Evolutionary conservation across 768 basidiomycete species (phyloP).

Genomic region (Serpula lacrymans): DNA sequence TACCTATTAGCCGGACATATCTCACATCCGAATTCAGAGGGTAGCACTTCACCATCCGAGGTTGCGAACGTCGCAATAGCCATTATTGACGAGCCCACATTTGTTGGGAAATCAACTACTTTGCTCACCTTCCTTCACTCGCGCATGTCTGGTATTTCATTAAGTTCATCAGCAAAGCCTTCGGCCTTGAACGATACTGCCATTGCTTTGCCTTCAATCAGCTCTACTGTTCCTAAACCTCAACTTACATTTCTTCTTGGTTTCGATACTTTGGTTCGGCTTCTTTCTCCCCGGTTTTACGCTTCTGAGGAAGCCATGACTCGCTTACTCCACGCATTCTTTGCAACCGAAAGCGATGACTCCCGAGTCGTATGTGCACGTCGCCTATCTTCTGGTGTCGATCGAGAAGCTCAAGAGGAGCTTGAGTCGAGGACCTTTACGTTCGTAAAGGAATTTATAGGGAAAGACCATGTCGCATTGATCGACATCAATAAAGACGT

Average conservation of each 20-base stretch:
- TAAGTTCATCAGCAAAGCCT: too few species aligned
- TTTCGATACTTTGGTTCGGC: slow-evolving; percentile 79
- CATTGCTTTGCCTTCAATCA: slow-evolving; percentile 18
- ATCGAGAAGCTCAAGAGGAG: slow-evolving; percentile 22
- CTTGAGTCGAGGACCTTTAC: slow-evolving; percentile 24
- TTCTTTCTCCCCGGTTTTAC: slow-evolving; percentile 78
- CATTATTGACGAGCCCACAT: slow-evolving; percentile 83
- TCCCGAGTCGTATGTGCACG: slow-evolving; percentile 67
- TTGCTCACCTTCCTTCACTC: slow-evolving; percentile 50
- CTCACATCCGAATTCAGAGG: background rate
- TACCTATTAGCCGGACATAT: slow-evolving; percentile 54
- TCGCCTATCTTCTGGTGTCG: slow-evolving; percentile 31
- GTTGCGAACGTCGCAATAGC: slow-evolving; percentile 65
- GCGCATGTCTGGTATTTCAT: too few species aligned
- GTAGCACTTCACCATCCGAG: slow-evolving; percentile 2
- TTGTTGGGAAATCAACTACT: slow-evolving; percentile 72
- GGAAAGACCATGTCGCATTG: slow-evolving; percentile 49
- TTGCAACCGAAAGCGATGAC: slow-evolving; percentile 52
- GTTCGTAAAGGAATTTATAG: slow-evolving; percentile 47
- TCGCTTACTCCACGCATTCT: slow-evolving; percentile 51
- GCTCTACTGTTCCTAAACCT: slow-evolving; percentile 17
- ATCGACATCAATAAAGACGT: slow-evolving; percentile 59
- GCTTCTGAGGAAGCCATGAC: slow-evolving; percentile 50
- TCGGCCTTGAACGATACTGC: slow-evolving; percentile 6
- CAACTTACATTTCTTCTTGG: slow-evolving; percentile 75